Evolutionary conservation across 768 basidiomycete genomes (phyloP), one percentile per base, ranked within the genome.

Genomic region (Albatrellus ellisii): DNA sequence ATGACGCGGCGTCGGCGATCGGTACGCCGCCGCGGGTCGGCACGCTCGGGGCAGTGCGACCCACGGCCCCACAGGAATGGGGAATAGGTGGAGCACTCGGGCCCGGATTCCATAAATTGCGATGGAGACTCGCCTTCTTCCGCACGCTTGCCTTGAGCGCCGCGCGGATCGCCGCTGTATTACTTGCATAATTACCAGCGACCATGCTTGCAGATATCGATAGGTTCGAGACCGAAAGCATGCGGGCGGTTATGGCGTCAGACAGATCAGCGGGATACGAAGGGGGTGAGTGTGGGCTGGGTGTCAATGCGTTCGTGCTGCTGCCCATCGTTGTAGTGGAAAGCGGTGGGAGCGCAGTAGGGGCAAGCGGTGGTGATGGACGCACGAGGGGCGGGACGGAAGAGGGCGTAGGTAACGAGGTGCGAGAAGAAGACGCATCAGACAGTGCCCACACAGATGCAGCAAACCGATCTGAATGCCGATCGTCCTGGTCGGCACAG

Each of bases 131-230:
- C 46, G 62, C 63, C 49, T 66, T 65, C 54, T 64, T 65, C 25
- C 65, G 59, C 39, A 65, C 65, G 36, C 72, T 70, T 14, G 68
- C 59, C 54, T 65, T 65, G 37, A 69, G 69, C 9, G 73, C 74
- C 2, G 70, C 70, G 17, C 72, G 67, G 36, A 75, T 72, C 26
- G 69, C 70, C 12, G 65, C 57, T 1, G 56, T 56, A 43, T 57
- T 57, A 41, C 56, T 59, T 4, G 34, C 45, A n/a, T 36, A 42
- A 15, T 26, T 41, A 17, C 32, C 28, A 36, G 39, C 44, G 33
- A 24, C 35, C 10, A 28, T 31, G 26, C 37, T 48, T 20, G 41
- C 33, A 21, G 15, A n/a, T n/a, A n/a, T n/a, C n/a, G n/a, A n/a
- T n/a, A n/a, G n/a, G n/a, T n/a, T n/a, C n/a, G n/a, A n/a, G n/a